These are phyloP conservation scores for Neurospora sp. DNA, from an alignment of 495 filamentous ascomycete species.

Conservation along the genomic window DNA sequence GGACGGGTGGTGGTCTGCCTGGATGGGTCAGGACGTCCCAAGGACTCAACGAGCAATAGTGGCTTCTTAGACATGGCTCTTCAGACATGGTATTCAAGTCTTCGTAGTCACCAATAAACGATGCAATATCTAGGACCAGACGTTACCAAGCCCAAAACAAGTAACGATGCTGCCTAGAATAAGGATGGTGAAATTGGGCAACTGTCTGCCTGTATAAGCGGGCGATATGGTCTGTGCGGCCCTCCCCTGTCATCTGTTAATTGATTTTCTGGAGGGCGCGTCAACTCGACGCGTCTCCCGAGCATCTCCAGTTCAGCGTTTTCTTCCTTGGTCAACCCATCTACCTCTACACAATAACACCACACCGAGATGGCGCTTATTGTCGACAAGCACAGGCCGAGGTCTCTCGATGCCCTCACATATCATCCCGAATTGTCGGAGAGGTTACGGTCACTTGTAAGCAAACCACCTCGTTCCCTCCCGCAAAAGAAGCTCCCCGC, in stretches of 20 bases:
- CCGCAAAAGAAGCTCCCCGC: background rate
- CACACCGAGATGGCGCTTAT: slow-evolving; percentile 51
- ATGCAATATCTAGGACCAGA: background rate
- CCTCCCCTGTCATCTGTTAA: background rate
- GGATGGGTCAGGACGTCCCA: background rate
- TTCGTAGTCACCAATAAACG: background rate
- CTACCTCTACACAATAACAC: background rate
- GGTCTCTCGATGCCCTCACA: slow-evolving; percentile 72
- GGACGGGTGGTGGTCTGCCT: background rate
- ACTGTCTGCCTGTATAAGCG: background rate
- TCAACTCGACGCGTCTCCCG: slow-evolving; percentile 13
- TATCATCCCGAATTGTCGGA: slow-evolving; percentile 86
- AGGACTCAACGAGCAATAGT: background rate
- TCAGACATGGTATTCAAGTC: background rate
- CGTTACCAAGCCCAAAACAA: background rate
- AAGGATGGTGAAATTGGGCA: background rate
- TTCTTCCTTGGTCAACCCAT: background rate
- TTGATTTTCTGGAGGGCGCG: slow-evolving; percentile 7
- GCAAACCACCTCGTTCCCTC: slow-evolving; percentile 10
- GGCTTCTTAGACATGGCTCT: background rate
- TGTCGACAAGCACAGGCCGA: slow-evolving; percentile 91
- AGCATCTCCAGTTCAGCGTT: background rate
- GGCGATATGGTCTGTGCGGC: slow-evolving; percentile 10
- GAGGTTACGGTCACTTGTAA: slow-evolving; percentile 77
- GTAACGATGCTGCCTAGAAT: background rate